phyloP scores from a whole-genome alignment of 495 filamentous ascomycete species.

The Hypoxylon trugodes region DNA sequence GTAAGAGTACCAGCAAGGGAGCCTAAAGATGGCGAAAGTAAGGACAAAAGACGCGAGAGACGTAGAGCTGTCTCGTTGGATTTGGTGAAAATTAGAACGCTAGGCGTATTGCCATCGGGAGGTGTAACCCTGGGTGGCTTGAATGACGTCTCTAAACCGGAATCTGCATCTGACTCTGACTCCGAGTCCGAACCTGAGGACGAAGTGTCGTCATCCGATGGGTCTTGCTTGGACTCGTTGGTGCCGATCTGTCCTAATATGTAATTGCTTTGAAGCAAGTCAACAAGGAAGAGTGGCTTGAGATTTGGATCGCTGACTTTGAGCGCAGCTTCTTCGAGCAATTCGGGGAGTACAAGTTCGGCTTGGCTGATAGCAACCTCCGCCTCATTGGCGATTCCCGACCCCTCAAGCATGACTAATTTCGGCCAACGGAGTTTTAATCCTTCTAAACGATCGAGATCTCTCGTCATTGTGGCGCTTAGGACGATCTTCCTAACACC shows the following conservation, averaged over 20 bases:
- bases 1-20: constrained; percentile 73
- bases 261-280: constrained; percentile 61
- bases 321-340: constrained; percentile 75
- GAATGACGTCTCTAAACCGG: constrained; percentile 15
- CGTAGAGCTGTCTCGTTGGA: constrained; percentile 85
- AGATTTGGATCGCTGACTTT: constrained; percentile 76
- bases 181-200: constrained; percentile 46
- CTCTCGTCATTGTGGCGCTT: constrained; percentile 92
- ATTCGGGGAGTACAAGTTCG: constrained; percentile 69
- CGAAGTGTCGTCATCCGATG: constrained; percentile 42
- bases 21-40: constrained; percentile 68
- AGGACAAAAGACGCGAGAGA: constrained; percentile 76
- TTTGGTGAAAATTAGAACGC: constrained; percentile 84
- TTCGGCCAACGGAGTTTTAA: constrained; percentile 77
- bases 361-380: constrained; percentile 31
- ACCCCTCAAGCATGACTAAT: constrained; percentile 75
- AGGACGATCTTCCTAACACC: constrained; percentile 77
- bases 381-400: constrained; percentile 39
- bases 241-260: constrained; percentile 27
- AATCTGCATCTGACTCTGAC: constrained; percentile 40
- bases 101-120: constrained; percentile 37
- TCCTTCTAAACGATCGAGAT: constrained; percentile 79
- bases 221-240: constrained; percentile 1
- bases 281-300: constrained; percentile 84
- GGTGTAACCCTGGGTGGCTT: background rate